These are phyloP conservation scores for Athelia sp. DNA, from an alignment of 1,284 basidiomycete species.

Conservation along the genomic window DNA sequence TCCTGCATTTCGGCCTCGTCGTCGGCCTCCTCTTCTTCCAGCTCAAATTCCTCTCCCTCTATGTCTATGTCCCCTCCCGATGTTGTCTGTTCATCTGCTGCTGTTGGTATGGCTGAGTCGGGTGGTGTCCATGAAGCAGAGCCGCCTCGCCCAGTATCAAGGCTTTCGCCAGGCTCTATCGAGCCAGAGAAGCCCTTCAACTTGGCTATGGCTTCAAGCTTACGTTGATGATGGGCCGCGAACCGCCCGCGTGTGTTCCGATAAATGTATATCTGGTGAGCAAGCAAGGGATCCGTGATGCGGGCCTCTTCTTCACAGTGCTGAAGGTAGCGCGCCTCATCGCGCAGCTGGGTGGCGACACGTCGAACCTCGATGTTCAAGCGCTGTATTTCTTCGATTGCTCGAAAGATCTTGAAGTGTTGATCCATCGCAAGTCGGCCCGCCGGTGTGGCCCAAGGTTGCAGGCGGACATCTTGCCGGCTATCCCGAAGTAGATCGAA, in stretches of 20 bases:
- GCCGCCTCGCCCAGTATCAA: too few relatives aligned
- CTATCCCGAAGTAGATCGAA: slow-evolving; percentile 21
- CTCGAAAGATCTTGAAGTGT: slow-evolving; percentile 18
- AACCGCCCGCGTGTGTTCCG: slow-evolving; percentile 4
- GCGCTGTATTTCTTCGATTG: slow-evolving; percentile 21
- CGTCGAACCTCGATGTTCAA: slow-evolving; percentile 19
- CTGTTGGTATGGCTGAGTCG: too few relatives aligned
- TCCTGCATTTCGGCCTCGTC: too few relatives aligned
- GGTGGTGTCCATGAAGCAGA: background rate
- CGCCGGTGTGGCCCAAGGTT: slow-evolving; percentile 18
- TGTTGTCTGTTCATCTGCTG: too few relatives aligned
- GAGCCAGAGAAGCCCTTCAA: slow-evolving; percentile 8
- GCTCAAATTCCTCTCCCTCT: too few relatives aligned
- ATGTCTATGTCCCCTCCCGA: too few relatives aligned
- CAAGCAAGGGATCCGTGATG: slow-evolving; percentile 2
- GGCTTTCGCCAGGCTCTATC: too few relatives aligned
- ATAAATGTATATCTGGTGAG: slow-evolving; percentile 3
- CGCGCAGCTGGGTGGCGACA: slow-evolving; percentile 19
- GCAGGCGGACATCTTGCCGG: slow-evolving; percentile 16
- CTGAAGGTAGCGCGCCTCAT: slow-evolving; percentile 13
- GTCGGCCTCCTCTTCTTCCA: too few relatives aligned
- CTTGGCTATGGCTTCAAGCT: background rate
- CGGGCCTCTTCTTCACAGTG: background rate
- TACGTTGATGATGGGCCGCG: slow-evolving; percentile 1
- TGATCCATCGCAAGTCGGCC: slow-evolving; percentile 15